Evolutionary conservation across 2,329 filamentous ascomycete species (phyloP).

Genomic region (Gremmenia infestans): DNA sequence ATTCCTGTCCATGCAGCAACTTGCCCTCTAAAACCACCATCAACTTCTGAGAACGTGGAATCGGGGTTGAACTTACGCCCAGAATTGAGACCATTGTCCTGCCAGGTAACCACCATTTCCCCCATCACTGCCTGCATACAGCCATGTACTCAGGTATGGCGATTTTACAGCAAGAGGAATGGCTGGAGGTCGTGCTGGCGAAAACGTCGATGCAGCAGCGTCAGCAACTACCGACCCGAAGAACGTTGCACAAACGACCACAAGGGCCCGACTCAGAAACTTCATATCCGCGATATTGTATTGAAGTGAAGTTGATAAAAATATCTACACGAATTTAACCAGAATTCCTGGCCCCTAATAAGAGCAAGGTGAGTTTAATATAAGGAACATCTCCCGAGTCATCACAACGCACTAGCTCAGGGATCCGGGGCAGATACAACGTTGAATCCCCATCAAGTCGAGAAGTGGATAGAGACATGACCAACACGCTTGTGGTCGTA

Average conservation of each 20-base stretch:
- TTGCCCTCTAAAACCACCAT: constrained; percentile 40
- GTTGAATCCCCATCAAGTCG: neutral
- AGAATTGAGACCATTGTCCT: constrained; percentile 65
- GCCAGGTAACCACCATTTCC: constrained; percentile 63
- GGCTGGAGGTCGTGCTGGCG: constrained; percentile 60
- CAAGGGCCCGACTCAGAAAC: neutral
- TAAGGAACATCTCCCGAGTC: neutral
- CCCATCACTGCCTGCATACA: constrained; percentile 54
- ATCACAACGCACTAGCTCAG: neutral
- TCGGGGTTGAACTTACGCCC: constrained; percentile 50
- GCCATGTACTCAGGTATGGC: constrained; percentile 70
- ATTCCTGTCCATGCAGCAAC: constrained; percentile 63
- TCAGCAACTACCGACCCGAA: constrained; percentile 4
- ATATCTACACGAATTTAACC: neutral
- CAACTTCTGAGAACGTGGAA: neutral
- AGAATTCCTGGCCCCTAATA: neutral
- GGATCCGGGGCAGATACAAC: neutral
- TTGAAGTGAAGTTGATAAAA: neutral
- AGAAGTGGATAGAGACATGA: neutral
- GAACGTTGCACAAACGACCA: neutral
- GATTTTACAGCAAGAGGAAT: constrained; percentile 69
- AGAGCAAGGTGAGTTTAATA: neutral
- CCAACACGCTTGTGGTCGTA: neutral
- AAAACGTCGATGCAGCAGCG: constrained; percentile 47
- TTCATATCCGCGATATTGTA: neutral